Evolutionary conservation across 352 stramenopile genomes (phyloP), one percentile per base, ranked within the genome.

Genomic region (Phytophthora meadii): DNA sequence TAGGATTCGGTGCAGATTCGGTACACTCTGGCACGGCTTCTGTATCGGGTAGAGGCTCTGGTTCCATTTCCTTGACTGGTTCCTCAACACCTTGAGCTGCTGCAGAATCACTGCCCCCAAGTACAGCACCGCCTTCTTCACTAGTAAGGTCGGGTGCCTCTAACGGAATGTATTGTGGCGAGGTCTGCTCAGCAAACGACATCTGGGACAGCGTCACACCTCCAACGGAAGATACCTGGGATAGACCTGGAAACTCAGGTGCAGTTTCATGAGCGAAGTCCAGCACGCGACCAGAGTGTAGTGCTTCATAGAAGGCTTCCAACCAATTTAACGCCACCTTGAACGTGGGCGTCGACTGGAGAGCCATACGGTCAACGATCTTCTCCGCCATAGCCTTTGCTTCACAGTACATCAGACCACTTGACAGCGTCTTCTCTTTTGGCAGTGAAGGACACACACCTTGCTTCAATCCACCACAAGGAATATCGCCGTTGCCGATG

Each of bases 281-380:
- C 2, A 48, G 40, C 0, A 65, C 49, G 1, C 46, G 1, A 2
- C 48, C 62, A 1, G 1, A 4, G 5, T 70, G 22, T 0, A 65
- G 52, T 7, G 37, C 40, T 3, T 56, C n/a, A 19, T 42, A 63
- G 28, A 70, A 65, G n/a, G 19, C 10, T 14, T 55, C 6, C 1
- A 68, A 5, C 54, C 62, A 65, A 5, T 45, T 24, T 4, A 61
- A 7, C 0, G 62, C 62, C 1, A 65, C 34, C 0, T n/a, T 12
- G 49, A 57, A 57, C 0, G 34, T 66, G 1, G 48, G 49, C 5
- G 63, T 61, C 0, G 63, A 56, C 15, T 70, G 62, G 6, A 70
- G 36, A 5, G 48, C 22, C 54, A 70, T 65, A 1, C 17, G n/a
- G 2, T 55, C 44, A 0, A 52, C 42, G 9, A 61, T 68, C 39